Conservation (phyloP, 2,329 filamentous ascomycete species). For the Xylaria digitata region DNA sequence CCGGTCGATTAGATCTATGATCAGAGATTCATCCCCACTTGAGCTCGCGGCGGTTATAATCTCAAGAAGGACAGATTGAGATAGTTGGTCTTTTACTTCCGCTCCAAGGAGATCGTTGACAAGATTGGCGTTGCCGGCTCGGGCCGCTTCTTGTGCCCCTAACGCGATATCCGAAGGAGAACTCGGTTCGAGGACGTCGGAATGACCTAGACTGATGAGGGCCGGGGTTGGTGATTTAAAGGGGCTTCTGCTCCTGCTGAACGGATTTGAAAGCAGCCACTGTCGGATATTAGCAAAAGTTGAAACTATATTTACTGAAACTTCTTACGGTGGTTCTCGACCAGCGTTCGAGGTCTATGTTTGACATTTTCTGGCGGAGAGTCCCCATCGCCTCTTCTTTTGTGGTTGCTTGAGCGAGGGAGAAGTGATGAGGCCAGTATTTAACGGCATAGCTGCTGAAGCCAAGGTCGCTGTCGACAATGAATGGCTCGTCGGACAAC, state of each 20-base stretch:
- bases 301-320: not conserved
- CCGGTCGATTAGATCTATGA: conserved; percentile 12
- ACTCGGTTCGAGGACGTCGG: conserved; percentile 1
- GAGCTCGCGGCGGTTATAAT: conserved; percentile 11
- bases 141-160: conserved; percentile 15
- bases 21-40: conserved; percentile 12
- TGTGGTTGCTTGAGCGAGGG: not conserved
- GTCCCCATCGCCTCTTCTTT: not conserved
- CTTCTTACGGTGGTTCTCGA: conserved; percentile 19
- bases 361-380: conserved; percentile 1
- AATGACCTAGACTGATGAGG: conserved; percentile 9
- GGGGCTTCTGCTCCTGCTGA: conserved; percentile 13
- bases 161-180: not conserved
- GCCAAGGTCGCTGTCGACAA: conserved; percentile 9
- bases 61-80: conserved; percentile 3
- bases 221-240: conserved; percentile 15
- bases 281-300: not conserved
- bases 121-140: not conserved
- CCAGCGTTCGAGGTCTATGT: conserved; percentile 5
- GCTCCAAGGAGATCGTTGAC: conserved; percentile 5
- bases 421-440: conserved; percentile 21
- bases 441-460: conserved; percentile 21
- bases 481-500: conserved; percentile 6
- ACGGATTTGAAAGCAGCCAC: conserved; percentile 24
- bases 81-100: not conserved